Conservation (phyloP, 306 rosid genomes). For the Alnus rubra region DNA sequence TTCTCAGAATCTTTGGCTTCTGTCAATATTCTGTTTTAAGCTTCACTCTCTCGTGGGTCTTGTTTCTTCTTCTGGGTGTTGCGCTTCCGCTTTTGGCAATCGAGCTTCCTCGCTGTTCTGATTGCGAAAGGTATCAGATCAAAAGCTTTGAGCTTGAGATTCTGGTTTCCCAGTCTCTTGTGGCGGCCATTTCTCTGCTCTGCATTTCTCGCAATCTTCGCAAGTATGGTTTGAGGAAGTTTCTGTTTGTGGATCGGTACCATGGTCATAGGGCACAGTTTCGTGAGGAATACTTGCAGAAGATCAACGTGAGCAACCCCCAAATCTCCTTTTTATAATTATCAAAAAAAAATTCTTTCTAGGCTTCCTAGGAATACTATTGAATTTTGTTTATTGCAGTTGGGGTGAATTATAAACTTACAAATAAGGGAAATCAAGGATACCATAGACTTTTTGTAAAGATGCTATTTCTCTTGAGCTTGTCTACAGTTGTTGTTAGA, state of each 20-base stretch:
- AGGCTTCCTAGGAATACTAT: too few relatives aligned
- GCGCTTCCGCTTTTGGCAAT: constrained; percentile 31
- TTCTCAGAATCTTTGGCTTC: constrained; percentile 39
- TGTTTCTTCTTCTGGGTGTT: constrained; percentile 39
- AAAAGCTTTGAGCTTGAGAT: constrained; percentile 42
- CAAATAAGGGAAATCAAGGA: background rate
- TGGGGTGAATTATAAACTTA: background rate
- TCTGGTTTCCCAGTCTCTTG: constrained; percentile 36
- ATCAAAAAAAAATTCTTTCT: background rate
- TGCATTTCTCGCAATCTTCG: constrained; percentile 48
- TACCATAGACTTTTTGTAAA: background rate
- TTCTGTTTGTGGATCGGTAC: constrained; percentile 48
- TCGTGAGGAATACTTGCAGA: constrained; percentile 37
- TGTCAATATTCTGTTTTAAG: constrained; percentile 34
- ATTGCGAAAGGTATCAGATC: constrained; percentile 40
- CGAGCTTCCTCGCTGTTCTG: constrained; percentile 22
- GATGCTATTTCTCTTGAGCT: background rate
- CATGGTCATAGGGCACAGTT: constrained; percentile 34
- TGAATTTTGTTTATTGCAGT: background rate
- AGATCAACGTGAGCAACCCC: constrained; percentile 37
- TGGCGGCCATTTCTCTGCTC: constrained; percentile 47
- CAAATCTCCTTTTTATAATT: background rate
- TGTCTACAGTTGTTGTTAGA: background rate
- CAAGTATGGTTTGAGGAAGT: constrained; percentile 47
- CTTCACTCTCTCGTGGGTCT: constrained; percentile 43